Percentiles rank a stretch among this genome's conserved stretches.
These are phyloP conservation scores for Colletotrichum australisinense DNA, from an alignment of 2,329 filamentous ascomycete species.

Conservation along the genomic window DNA sequence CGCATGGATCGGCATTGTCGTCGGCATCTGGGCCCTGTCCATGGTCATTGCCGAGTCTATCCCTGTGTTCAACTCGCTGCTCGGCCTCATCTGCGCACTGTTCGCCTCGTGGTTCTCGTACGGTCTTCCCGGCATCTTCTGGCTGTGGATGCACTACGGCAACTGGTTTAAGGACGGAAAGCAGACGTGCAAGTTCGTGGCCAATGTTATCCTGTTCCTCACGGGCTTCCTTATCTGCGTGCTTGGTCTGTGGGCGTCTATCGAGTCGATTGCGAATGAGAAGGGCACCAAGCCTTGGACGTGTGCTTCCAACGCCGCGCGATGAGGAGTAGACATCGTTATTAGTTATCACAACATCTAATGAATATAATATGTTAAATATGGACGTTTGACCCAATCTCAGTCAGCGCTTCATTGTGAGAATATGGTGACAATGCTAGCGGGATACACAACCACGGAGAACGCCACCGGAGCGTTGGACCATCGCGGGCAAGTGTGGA, in stretches of 20 bases:
- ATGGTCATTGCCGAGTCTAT: slow-evolving; percentile 78
- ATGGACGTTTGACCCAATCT: background rate
- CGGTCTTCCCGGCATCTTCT: slow-evolving; percentile 58
- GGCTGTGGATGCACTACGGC: slow-evolving; percentile 60
- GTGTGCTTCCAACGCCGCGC: slow-evolving; percentile 44
- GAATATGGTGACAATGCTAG: too few relatives aligned
- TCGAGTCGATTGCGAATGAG: slow-evolving; percentile 48
- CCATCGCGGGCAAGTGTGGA: background rate
- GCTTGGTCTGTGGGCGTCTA: slow-evolving; percentile 53
- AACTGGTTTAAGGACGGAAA: slow-evolving; percentile 49
- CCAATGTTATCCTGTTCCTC: slow-evolving; percentile 46
- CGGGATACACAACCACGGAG: too few relatives aligned
- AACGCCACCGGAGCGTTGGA: background rate
- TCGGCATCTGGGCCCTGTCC: slow-evolving; percentile 67
- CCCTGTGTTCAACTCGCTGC: slow-evolving; percentile 74
- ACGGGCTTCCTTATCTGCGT: slow-evolving; percentile 50
- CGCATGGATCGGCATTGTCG: slow-evolving; percentile 69
- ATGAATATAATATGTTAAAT: slow-evolving; percentile 15
- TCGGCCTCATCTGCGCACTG: slow-evolving; percentile 71
- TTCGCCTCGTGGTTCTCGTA: slow-evolving; percentile 77
- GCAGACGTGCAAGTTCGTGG: slow-evolving; percentile 45
- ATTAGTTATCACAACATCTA: background rate
- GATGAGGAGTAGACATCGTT: background rate
- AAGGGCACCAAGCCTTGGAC: slow-evolving; percentile 48
- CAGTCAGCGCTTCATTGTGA: background rate